These are phyloP conservation scores for Linum tenue DNA, from an alignment of 345 rosid genomes.

Conservation along the genomic window DNA sequence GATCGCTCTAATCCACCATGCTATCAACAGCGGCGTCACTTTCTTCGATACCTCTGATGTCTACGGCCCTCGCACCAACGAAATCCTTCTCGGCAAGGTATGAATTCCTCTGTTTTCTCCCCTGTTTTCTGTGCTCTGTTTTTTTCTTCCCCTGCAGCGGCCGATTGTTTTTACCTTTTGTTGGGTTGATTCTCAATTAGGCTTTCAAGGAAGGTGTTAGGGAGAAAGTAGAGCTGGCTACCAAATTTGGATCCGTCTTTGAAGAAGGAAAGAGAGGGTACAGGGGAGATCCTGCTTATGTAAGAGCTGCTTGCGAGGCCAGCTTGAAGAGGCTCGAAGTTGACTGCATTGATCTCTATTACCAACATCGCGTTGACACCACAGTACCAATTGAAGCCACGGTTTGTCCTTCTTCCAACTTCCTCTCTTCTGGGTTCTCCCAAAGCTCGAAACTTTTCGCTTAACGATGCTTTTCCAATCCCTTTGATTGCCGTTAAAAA, in stretches of 20 bases:
- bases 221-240: conserved; percentile 45
- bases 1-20: conserved; percentile 41
- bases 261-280: conserved; percentile 21
- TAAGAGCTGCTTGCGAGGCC: conserved; percentile 46
- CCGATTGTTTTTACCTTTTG: background rate
- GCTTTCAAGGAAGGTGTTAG: conserved; percentile 52
- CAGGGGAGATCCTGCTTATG: conserved; percentile 48
- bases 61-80: conserved; percentile 43
- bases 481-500: background rate
- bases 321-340: conserved; percentile 52
- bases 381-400: conserved; percentile 50
- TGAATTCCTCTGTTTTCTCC: background rate
- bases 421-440: too few species aligned
- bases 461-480: too few species aligned
- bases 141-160: too few species aligned
- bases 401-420: conserved; percentile 7
- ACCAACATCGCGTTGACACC: conserved; percentile 52
- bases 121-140: background rate
- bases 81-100: conserved; percentile 41
- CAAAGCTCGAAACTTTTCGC: too few species aligned
- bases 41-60: conserved; percentile 43
- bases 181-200: conserved; percentile 6
- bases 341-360: conserved; percentile 51
- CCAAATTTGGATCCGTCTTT: conserved; percentile 37
- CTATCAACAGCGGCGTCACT: conserved; percentile 40